These are phyloP conservation scores for Fusarium palustre DNA, from an alignment of 2,329 filamentous ascomycete genomes.

Conservation along the genomic window DNA sequence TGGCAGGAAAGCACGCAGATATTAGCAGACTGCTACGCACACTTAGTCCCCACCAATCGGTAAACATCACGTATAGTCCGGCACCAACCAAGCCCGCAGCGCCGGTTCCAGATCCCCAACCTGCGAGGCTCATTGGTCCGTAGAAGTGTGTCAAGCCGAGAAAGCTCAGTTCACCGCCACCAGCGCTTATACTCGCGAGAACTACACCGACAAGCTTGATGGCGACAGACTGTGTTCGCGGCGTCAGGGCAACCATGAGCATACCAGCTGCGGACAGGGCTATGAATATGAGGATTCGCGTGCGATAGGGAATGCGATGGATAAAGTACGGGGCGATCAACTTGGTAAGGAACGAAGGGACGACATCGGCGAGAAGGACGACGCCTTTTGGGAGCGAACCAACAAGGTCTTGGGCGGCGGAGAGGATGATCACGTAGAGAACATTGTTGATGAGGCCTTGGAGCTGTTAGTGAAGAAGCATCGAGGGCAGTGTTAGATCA, in stretches of 20 bases:
- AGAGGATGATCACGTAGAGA: constrained; percentile 96
- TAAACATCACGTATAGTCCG: constrained; percentile 87
- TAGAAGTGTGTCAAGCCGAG: constrained; percentile 94
- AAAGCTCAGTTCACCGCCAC: constrained; percentile 91
- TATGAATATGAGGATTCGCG: constrained; percentile 81
- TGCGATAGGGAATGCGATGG: constrained; percentile 82
- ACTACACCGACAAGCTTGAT: constrained; percentile 86
- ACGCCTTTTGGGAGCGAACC: constrained; percentile 91
- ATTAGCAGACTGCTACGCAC: constrained; percentile 80
- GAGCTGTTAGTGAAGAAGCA: constrained; percentile 18
- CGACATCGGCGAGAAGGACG: constrained; percentile 91
- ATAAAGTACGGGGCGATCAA: constrained; percentile 94
- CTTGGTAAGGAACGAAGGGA: constrained; percentile 90
- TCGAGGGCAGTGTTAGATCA: fast-evolving
- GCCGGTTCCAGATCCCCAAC: constrained; percentile 93
- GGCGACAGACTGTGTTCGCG: constrained; percentile 71
- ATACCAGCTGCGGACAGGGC: constrained; percentile 84
- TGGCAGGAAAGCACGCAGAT: constrained; percentile 80
- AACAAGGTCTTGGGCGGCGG: constrained; percentile 93
- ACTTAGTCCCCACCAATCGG: constrained; percentile 80
- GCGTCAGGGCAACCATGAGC: constrained; percentile 87
- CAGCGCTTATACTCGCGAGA: constrained; percentile 85
- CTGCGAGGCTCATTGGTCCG: constrained; percentile 84
- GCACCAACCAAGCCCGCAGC: constrained; percentile 89
- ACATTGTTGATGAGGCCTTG: constrained; percentile 87